Evolutionary conservation across 805 yeast species (phyloP), one percentile per base, ranked within the genome.

Genomic region (Metschnikowia bowlesiae): DNA sequence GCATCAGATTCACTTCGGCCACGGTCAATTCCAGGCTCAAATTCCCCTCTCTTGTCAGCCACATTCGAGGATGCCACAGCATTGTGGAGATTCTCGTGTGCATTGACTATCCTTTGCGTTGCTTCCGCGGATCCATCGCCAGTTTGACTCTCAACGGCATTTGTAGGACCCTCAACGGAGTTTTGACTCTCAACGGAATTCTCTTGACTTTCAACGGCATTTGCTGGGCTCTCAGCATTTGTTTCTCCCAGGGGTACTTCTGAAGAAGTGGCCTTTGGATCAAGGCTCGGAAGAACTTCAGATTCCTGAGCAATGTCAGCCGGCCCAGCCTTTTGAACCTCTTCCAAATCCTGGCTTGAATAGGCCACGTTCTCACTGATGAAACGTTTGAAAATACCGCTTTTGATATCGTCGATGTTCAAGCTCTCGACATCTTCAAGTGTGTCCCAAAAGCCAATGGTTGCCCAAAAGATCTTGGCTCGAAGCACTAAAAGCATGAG

Each of bases 391-490:
- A 57, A 57, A 9, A 41, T 40, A 2, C 48, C 59, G 13, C 49
- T 39, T 13, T 50, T 48, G 36, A 51, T 50, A 29, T 58, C 61
- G 32, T 56, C 61, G 29, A 54, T 41, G 28, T 48, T 44, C 45
- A 51, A 46, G 42, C 63, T 64, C 46, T 63, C 62, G 10, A 69
- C 55, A 51, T 69, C 73, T 38, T 68, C 72, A 6, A 67, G 71
- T 37, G 74, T 64, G 51, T 84, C 87, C 91, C 92, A 87, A 31
- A 83, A 76, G 6, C 97, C 97, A 22, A 85, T 66, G 55, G 89
- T 82, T 8, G 95, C 75, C 92, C 96, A 92, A 68, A 85, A 88
- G 55, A 91, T 73, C 62, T 85, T 84, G 39, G 81, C 79, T 48
- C 96, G 79, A 18, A 89, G 73, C 58, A 83, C 78, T 8, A 64